phyloP scores from a whole-genome alignment of 176 grass and related monocot species.

The Miscanthus lutarioriparius region DNA sequence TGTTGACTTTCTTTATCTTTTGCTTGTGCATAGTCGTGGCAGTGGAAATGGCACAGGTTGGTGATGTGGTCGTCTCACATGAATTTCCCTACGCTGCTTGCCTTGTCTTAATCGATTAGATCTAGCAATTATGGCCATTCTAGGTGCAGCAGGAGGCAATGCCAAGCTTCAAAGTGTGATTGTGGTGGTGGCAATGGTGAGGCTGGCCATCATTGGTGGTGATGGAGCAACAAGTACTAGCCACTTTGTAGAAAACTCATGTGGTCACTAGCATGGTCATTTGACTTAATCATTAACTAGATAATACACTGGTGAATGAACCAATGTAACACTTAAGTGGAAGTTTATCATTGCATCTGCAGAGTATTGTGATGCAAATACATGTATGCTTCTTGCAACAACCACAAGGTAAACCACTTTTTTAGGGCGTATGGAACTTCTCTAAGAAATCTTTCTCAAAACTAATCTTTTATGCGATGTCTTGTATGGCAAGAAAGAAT shows the following conservation, averaged over 20 bases:
- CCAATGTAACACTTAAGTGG: not conserved
- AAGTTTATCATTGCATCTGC: not conserved
- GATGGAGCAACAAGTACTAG: conserved; percentile 9
- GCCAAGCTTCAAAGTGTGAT: not conserved
- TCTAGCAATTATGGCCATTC: conserved; percentile 1
- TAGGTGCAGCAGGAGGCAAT: not conserved
- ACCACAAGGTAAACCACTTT: not conserved
- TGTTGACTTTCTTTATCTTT: not conserved
- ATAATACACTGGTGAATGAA: not conserved
- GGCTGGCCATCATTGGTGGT: not conserved
- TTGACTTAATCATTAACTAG: not conserved
- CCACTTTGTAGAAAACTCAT: not conserved
- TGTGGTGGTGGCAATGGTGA: not conserved
- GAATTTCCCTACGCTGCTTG: not conserved
- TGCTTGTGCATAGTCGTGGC: not conserved
- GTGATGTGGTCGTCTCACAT: not conserved
- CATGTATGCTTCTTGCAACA: not conserved
- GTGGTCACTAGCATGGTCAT: not conserved
- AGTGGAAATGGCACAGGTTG: not conserved
- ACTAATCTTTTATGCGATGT: not conserved
- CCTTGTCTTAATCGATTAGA: not conserved
- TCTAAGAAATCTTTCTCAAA: not conserved
- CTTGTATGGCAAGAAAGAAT: not conserved
- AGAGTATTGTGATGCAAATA: not conserved
- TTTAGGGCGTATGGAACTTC: not conserved